These are phyloP conservation scores for Thozetella sp. DNA, from an alignment of 495 filamentous ascomycete genomes.

Conservation along the genomic window DNA sequence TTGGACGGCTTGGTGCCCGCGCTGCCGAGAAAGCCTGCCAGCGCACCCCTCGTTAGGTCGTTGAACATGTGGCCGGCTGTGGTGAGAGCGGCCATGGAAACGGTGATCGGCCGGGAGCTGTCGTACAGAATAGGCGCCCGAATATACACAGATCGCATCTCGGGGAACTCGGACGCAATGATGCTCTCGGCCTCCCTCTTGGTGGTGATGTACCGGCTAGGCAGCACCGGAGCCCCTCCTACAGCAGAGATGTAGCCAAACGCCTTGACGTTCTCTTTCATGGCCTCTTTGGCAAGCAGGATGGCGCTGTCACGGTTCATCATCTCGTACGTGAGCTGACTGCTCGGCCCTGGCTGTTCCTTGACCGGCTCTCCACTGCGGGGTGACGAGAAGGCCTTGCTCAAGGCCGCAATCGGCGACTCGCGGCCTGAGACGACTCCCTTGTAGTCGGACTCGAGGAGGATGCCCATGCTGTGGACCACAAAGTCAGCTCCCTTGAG, in stretches of 20 bases:
- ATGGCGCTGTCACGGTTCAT: slow-evolving; percentile 94
- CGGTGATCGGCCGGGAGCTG: slow-evolving; percentile 74
- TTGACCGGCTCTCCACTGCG: slow-evolving; percentile 57
- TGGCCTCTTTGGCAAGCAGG: slow-evolving; percentile 80
- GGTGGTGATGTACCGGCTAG: slow-evolving; percentile 82
- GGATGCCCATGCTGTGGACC: slow-evolving; percentile 91
- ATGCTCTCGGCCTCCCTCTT: slow-evolving; percentile 88
- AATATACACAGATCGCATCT: slow-evolving; percentile 79
- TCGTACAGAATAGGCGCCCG: slow-evolving; percentile 91
- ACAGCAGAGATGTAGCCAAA: slow-evolving; percentile 92
- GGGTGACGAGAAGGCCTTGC: slow-evolving; percentile 63
- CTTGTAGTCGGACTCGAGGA: slow-evolving; percentile 99
- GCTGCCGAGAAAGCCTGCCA: slow-evolving; percentile 74
- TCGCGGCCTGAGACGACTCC: slow-evolving; percentile 82
- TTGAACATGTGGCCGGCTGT: slow-evolving; percentile 73
- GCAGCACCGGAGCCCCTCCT: slow-evolving; percentile 80
- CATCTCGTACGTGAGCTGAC: slow-evolving; percentile 91
- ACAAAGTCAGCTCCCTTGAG: slow-evolving; percentile 78
- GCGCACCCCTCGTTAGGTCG: slow-evolving; percentile 67
- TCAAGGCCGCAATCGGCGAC: slow-evolving; percentile 71
- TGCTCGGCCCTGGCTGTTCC: slow-evolving; percentile 64
- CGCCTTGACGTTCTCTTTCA: slow-evolving; percentile 58
- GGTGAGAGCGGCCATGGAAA: slow-evolving; percentile 78
- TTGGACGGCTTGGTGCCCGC: slow-evolving; percentile 85
- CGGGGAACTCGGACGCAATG: slow-evolving; percentile 70